Percentiles rank a stretch among this genome's conserved stretches.
These are phyloP conservation scores for Backusella liffmaniae DNA, from an alignment of 192 early-diverging fungal genomes.

Conservation along the genomic window DNA sequence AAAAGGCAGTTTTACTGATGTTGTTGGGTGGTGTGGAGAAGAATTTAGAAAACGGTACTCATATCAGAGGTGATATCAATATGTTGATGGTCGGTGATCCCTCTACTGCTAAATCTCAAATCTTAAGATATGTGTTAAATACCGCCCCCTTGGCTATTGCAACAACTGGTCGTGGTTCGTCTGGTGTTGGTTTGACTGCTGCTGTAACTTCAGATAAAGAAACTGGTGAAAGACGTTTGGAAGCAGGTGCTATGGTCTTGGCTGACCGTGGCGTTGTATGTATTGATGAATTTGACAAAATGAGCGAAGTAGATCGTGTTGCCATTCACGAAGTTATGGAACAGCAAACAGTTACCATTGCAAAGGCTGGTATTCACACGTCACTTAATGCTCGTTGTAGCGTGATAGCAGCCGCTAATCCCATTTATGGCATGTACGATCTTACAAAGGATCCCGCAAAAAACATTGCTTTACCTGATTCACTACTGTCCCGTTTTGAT, in stretches of 20 bases:
- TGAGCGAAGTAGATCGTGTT: slow-evolving; percentile 95
- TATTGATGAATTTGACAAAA: slow-evolving; percentile 99
- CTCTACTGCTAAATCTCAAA: slow-evolving; percentile 98
- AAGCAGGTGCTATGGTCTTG: slow-evolving; percentile 98
- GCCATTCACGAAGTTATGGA: slow-evolving; percentile 99
- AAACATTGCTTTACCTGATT: slow-evolving; percentile 96
- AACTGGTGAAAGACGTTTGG: slow-evolving; percentile 88
- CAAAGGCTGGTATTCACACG: slow-evolving; percentile 98
- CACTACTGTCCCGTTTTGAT: slow-evolving; percentile 96
- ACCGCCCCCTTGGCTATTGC: slow-evolving; percentile 95
- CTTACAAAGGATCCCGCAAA: slow-evolving; percentile 82
- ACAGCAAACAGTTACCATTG: slow-evolving; percentile 97
- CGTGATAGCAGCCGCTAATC: slow-evolving; percentile 97
- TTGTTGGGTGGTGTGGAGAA: slow-evolving; percentile 92
- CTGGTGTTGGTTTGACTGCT: slow-evolving; percentile 97
- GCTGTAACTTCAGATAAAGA: slow-evolving; percentile 95
- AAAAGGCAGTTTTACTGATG: slow-evolving; percentile 90
- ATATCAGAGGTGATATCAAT: slow-evolving; percentile 97
- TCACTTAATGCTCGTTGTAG: slow-evolving; percentile 96
- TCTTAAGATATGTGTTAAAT: slow-evolving; percentile 93
- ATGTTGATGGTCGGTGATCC: slow-evolving; percentile 99
- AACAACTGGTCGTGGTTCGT: slow-evolving; percentile 95
- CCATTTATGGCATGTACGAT: slow-evolving; percentile 89
- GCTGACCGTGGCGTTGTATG: slow-evolving; percentile 97
- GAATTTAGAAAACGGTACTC: slow-evolving; percentile 92